Conservation (phyloP, 2,329 filamentous ascomycete species). For the Pseudogymnoascus sp. region DNA sequence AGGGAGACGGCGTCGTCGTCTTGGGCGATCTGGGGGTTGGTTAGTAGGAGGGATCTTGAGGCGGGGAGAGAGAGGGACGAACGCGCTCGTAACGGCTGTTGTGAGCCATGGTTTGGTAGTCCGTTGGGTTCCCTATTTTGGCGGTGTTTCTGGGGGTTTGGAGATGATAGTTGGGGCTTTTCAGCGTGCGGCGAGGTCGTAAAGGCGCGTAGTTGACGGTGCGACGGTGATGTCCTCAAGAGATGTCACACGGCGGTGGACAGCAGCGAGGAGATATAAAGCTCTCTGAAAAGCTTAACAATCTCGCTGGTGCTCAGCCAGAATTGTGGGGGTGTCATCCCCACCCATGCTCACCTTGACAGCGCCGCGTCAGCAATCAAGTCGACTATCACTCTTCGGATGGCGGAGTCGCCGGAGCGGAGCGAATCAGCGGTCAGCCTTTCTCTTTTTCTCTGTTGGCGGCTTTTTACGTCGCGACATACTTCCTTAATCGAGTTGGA, state of each 20-base stretch:
- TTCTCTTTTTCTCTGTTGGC: not conserved
- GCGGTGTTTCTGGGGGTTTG: not conserved
- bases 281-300: not conserved
- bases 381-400: not conserved
- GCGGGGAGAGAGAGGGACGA: not conserved
- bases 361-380: conserved; percentile 1
- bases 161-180: not conserved
- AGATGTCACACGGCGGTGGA: not conserved
- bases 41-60: not conserved
- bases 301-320: not conserved
- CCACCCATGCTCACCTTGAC: not conserved
- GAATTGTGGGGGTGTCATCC: not conserved
- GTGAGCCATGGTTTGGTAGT: conserved; percentile 1
- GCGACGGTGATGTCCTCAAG: not conserved
- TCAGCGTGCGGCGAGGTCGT: not conserved
- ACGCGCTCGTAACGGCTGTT: not conserved
- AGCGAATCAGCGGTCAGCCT: not conserved
- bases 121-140: not conserved
- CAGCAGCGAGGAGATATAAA: not conserved
- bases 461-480: not conserved
- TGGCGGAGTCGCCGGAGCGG: not conserved
- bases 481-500: not conserved
- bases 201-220: not conserved
- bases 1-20: conserved; percentile 8
- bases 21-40: not conserved